Base-by-base conservation (phyloP, 2,329 filamentous ascomycete species). In the Talaromyces sp. region DNA sequence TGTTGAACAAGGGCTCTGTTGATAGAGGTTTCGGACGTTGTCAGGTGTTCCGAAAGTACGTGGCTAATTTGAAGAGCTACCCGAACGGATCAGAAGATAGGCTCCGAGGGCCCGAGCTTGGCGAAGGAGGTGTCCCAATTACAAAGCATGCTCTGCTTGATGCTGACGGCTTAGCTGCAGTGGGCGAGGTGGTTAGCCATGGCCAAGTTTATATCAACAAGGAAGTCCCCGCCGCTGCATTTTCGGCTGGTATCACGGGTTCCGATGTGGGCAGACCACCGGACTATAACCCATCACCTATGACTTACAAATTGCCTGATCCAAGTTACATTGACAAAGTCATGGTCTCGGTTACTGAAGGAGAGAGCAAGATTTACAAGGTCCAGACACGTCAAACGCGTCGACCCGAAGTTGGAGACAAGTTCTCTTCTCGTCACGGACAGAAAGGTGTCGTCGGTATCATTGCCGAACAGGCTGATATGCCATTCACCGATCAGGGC, bases 401-500 rank as follows among this genome's bases (percentile, higher is more conserved):
- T 49, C 88, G 93, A 5, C 95, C 95, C 0, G 96, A 99, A 77
- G 86, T 99, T 2, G 95, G 95, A 62, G 95, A 99, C 85, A 99
- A 99, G 77, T 99, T 99, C 80, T 97, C 93, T 0, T 99, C 95
- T 60, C 92, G 95, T 67, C 95, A 99, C 85, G 95, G 95, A 22
- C 95, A 99, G 75, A 99, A 99, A 78, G 95, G 95, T 81, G 95
- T 98, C 22, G 93, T 96, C 1, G 95, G 95, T 65, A 94, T 98
- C 71, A 97, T 99, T 66, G 93, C 94, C 19, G 91, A 97, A 68
- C 94, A 98, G 79, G 93, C 95, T 75, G 95, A 99, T 75, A 91
- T 99, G 88, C 95, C 95, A 0, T 99, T 99, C 81, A 91, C 91
- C 40, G 95, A 99, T 78, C 83, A 85, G 61, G 96, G 95, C 1